Evolutionary conservation across 2,329 filamentous ascomycete species (phyloP), one percentile per base, ranked within the genome.

Genomic region (Endothia cerciana): DNA sequence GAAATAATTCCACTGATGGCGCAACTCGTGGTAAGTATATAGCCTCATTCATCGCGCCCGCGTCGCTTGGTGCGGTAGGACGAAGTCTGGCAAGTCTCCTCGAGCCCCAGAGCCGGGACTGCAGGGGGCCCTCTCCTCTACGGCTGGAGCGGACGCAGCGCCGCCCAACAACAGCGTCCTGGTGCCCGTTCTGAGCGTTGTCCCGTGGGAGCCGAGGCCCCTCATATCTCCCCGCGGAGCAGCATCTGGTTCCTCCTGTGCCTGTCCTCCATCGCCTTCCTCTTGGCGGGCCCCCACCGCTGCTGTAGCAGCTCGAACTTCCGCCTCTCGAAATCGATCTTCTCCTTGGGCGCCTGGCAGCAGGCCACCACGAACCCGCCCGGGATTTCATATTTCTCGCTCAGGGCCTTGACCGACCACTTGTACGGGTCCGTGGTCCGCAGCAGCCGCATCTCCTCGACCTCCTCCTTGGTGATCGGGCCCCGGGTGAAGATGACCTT

Each of bases 361-460:
- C 83, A 86, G 77, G 88, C 85, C 74, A 84, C 82, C 66, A 89
- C 80, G 71, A 89, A 89, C 56, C 83, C 73, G 22, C 78, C 76
- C 43, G 81, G 82, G 80, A 87, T 89, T 61, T 82, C 75, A 74
- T 83, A 89, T 73, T 83, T 83, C 63, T 76, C 74, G 5, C 87
- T 84, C 40, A 90, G 81, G 58, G 76, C 77, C 45, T 73, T 73
- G 55, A 87, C 83, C 68, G 79, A 86, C 86, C 87, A 89, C 62
- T 74, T 77, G 33, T 80, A 73, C 1, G 87, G 87, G 71, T 89
- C 84, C 53, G 78, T 74, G 30, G 72, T 73, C 60, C 87, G 81
- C 73, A 89, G 79, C 60, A 77, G 75, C 65, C 85, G 84, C 73
- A 89, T 89, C 80, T 89, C 86, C 59, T 80, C 80, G 59, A 90